Conservation (phyloP, 805 yeast species). For the Ogataea kodamae region DNA sequence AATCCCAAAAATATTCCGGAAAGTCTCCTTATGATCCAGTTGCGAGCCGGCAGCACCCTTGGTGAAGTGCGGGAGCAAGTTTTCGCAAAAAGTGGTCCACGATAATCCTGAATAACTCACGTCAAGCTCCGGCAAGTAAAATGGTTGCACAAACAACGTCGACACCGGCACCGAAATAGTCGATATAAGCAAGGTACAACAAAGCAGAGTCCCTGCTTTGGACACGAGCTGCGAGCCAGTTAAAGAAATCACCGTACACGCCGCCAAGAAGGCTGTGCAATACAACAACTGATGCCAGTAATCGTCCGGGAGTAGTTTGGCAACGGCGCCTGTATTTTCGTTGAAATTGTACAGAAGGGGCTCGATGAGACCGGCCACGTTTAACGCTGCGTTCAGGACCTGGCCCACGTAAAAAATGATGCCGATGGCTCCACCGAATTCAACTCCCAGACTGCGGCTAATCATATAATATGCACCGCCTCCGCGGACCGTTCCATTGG, state of each 20-base stretch:
- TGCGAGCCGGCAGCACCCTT: slow-evolving; percentile 91
- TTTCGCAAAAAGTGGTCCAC: slow-evolving; percentile 60
- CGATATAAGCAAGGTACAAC: slow-evolving; percentile 61
- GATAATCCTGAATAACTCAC: slow-evolving; percentile 66
- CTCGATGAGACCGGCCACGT: slow-evolving; percentile 93
- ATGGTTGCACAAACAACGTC: slow-evolving; percentile 61
- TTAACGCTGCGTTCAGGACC: slow-evolving; percentile 84
- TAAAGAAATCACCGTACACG: slow-evolving; percentile 73
- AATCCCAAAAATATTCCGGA: slow-evolving; percentile 85
- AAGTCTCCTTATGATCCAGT: slow-evolving; percentile 58
- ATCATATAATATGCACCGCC: slow-evolving; percentile 99
- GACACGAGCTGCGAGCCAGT: slow-evolving; percentile 82
- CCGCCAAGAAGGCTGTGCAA: slow-evolving; percentile 62
- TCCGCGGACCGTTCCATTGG: slow-evolving; percentile 95
- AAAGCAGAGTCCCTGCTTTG: slow-evolving; percentile 72
- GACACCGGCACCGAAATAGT: slow-evolving; percentile 83
- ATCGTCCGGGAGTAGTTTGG: slow-evolving; percentile 57
- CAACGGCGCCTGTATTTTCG: slow-evolving; percentile 49
- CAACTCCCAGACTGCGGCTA: slow-evolving; percentile 92
- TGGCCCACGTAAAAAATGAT: slow-evolving; percentile 93
- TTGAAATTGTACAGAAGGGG: slow-evolving; percentile 85
- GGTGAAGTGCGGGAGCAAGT: slow-evolving; percentile 77
- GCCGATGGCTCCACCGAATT: slow-evolving; percentile 97
- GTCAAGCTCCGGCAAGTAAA: slow-evolving; percentile 48
- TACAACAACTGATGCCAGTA: slow-evolving; percentile 67